phyloP scores from a whole-genome alignment of 2,329 filamentous ascomycete genomes.

The Rutstroemia sp. region DNA sequence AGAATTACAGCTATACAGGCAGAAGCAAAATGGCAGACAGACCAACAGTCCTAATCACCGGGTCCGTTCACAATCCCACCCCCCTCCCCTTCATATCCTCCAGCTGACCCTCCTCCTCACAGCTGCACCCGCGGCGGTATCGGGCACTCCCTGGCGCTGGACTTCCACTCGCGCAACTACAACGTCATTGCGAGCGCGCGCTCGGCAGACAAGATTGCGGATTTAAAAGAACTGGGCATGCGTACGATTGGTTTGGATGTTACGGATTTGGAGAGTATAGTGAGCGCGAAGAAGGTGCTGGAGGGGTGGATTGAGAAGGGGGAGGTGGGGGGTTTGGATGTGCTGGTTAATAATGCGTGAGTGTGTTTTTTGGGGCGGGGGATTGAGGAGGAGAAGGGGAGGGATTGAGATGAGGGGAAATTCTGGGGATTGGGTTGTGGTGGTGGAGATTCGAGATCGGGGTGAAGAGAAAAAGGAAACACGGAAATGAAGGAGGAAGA shows the following conservation, averaged over 20 bases:
- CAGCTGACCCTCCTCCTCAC: background rate
- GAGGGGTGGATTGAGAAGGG: constrained; percentile 39
- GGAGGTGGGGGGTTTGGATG: constrained; percentile 58
- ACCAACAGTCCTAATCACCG: background rate
- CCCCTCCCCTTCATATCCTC: background rate
- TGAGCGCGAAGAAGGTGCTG: constrained; percentile 21
- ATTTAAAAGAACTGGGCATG: constrained; percentile 26
- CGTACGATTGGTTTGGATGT: constrained; percentile 37
- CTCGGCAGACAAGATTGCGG: constrained; percentile 28
- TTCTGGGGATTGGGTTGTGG: constrained; percentile 8
- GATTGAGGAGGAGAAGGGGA: background rate
- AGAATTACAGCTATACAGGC: no score
- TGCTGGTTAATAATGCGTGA: constrained; percentile 84
- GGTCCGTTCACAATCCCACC: background rate
- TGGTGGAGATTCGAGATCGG: no score
- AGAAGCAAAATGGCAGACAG: background rate
- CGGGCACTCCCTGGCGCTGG: constrained; percentile 34
- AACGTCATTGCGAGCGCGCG: constrained; percentile 37
- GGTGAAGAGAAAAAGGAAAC: no score
- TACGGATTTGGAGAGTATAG: constrained; percentile 21
- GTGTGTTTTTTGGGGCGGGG: constrained; percentile 2
- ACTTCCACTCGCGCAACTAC: constrained; percentile 32
- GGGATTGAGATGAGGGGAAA: background rate
- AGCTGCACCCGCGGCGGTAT: constrained; percentile 31
- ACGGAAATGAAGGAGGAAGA: no score